Base-by-base conservation (phyloP, 345 rosid genomes). In the Gossypium stocksii region DNA sequence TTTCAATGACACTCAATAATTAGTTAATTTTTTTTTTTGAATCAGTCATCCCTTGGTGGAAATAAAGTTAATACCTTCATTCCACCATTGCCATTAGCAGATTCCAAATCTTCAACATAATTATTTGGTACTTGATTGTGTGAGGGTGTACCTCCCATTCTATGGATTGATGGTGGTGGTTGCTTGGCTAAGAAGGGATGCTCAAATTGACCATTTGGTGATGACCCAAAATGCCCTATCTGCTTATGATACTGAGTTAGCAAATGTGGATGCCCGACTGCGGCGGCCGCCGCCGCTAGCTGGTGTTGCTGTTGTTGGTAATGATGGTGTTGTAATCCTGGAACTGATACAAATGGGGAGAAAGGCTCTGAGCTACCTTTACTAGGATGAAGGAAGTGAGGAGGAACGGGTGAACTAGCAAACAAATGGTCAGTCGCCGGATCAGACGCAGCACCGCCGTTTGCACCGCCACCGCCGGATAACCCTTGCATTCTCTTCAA, bases 1-100 rank as follows among this genome's bases (percentile, higher is more conserved):
- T 34, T 34, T 34, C 41, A 34, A 34, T 34, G 7, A 34, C 41
- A 34, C 41, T 5, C 41, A 34, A 34, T 34, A 5, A 5, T 34
- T 34, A 34, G 7, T 29, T 0, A 0, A 0, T 4, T 5, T 34
- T 34, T 34, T 34, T 34, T 34, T 34, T 34, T 34, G 7, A 34
- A 34, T 34, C 83, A 95, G 81, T 93, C 94, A 70, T 89, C 93
- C 77, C 94, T 90, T 7, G 97, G 88, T 46, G 99, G 99, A 85
- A 96, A 96, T 57, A 96, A 83, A 81, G 99, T 93, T 69, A 96
- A 91, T 81, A 90, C 98, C 62, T 83, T 93, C 82, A 97, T 93
- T 53, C 91, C 97, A 75, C 91, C 97, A 75, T 83, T 88, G 10
- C 82, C 93, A 70, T 80, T 89, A 2, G 84, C 96, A 12, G 93